phyloP scores from a whole-genome alignment of 2,329 filamentous ascomycete species.

The Fusarium aywerte region DNA sequence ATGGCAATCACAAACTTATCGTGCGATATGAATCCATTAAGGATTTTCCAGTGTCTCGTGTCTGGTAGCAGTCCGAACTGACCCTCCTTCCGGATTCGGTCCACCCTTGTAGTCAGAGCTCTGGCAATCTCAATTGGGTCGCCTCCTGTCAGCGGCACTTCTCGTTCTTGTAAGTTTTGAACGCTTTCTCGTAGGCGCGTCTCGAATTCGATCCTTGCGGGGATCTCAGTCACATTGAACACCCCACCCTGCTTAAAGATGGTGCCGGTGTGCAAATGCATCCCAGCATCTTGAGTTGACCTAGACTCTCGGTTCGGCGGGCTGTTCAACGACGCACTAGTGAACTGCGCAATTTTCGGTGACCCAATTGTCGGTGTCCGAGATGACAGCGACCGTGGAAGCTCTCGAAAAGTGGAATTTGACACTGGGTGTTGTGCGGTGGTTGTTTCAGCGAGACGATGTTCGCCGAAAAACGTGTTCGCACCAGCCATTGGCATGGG shows the following conservation, averaged over 20 bases:
- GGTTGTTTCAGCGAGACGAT: neutral
- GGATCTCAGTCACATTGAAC: constrained; percentile 42
- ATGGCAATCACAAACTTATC: constrained; percentile 50
- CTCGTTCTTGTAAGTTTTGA: constrained; percentile 19
- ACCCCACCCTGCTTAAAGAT: constrained; percentile 31
- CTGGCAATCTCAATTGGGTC: constrained; percentile 18
- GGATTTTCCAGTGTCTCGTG: constrained; percentile 51
- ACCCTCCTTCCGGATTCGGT: constrained; percentile 41
- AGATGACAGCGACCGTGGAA: neutral
- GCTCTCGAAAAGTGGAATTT: neutral
- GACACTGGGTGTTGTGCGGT: neutral
- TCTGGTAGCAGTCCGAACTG: constrained; percentile 49
- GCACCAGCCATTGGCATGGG: constrained; percentile 52
- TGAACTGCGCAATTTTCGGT: neutral
- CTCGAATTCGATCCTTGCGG: constrained; percentile 45
- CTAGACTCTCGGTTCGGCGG: neutral
- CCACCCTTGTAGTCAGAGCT: constrained; percentile 43
- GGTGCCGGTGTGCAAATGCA: neutral
- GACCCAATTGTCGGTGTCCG: neutral
- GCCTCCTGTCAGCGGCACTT: constrained; percentile 3
- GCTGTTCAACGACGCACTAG: neutral
- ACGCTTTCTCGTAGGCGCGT: constrained; percentile 23
- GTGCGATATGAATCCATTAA: constrained; percentile 43
- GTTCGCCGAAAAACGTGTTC: constrained; percentile 52
- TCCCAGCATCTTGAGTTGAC: neutral